These are phyloP conservation scores for Hypomontagnella submonticulosa DNA, from an alignment of 495 filamentous ascomycete genomes.

Conservation along the genomic window DNA sequence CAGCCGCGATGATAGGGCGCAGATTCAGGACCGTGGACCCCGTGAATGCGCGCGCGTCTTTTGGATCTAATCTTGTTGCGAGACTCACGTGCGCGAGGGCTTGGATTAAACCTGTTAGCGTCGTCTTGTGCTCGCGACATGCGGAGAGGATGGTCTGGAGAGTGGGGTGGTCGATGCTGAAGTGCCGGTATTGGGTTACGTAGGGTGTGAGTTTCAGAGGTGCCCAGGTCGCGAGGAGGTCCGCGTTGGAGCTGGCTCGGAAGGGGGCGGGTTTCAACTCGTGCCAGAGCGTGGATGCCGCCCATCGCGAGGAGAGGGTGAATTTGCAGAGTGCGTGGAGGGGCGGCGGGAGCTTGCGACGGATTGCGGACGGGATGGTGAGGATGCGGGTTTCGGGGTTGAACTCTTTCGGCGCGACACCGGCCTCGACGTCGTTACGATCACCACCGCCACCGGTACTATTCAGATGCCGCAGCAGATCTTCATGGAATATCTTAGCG, in stretches of 20 bases:
- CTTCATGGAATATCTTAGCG: constrained; percentile 48
- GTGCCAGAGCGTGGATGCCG: constrained; percentile 26
- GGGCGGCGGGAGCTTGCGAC: constrained; percentile 22
- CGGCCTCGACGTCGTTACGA: too few relatives aligned
- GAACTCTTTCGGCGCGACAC: constrained; percentile 6
- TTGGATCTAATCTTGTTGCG: constrained; percentile 24
- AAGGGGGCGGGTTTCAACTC: constrained; percentile 23
- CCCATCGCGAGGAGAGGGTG: constrained; percentile 24
- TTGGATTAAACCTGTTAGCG: constrained; percentile 51
- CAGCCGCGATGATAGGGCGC: constrained; percentile 38
- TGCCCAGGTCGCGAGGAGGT: constrained; percentile 42
- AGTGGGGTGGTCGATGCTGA: constrained; percentile 35
- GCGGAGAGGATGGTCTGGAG: constrained; percentile 37
- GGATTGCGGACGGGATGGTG: constrained; percentile 18
- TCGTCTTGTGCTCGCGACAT: constrained; percentile 46
- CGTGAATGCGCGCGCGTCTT: constrained; percentile 38
- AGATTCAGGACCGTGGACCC: constrained; percentile 49
- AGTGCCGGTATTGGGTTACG: constrained; percentile 44
- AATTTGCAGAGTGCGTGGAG: constrained; percentile 34
- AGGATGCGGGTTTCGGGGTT: constrained; percentile 30
- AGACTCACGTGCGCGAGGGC: constrained; percentile 43
- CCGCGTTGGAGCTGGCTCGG: neutral
- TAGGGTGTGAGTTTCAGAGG: constrained; percentile 36
- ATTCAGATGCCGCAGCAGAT: constrained; percentile 45
- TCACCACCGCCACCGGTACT: neutral